These are phyloP conservation scores for Moricandia moricandioides DNA, from an alignment of 345 rosid species.

Conservation along the genomic window DNA sequence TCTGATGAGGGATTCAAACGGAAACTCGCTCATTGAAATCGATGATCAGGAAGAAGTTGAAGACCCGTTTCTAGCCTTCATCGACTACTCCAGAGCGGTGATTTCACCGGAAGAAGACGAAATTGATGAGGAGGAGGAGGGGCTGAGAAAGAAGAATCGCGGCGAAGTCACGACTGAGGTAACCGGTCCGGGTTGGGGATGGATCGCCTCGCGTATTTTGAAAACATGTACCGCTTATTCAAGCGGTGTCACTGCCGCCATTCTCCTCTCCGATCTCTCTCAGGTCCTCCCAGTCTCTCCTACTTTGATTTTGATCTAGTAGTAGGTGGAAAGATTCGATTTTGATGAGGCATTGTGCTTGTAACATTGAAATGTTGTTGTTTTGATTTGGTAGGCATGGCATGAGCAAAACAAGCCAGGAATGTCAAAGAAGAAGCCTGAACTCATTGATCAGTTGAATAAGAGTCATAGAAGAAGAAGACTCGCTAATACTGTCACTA, in stretches of 20 bases:
- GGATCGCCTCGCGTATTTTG: slow-evolving; percentile 74
- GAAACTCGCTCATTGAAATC: slow-evolving; percentile 41
- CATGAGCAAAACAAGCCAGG: slow-evolving; percentile 60
- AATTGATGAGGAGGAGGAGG: slow-evolving; percentile 9
- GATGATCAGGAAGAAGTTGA: slow-evolving; percentile 30
- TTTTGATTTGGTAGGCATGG: slow-evolving; percentile 51
- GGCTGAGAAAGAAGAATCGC: neutral
- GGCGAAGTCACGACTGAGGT: slow-evolving; percentile 26
- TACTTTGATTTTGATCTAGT: neutral
- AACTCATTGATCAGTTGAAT: slow-evolving; percentile 56
- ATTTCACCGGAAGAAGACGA: slow-evolving; percentile 48
- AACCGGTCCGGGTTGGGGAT: slow-evolving; percentile 72
- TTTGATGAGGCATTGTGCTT: slow-evolving; percentile 8
- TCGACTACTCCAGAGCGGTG: slow-evolving; percentile 64
- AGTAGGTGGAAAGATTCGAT: neutral
- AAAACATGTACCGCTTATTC: slow-evolving; percentile 80
- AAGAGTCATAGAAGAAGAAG: slow-evolving; percentile 64
- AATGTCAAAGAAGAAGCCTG: slow-evolving; percentile 64
- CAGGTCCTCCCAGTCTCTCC: slow-evolving; percentile 48
- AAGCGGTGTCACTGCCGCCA: slow-evolving; percentile 88
- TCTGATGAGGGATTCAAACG: slow-evolving; percentile 13
- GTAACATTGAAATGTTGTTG: neutral
- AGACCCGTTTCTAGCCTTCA: slow-evolving; percentile 71
- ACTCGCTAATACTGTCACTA: slow-evolving; percentile 66
- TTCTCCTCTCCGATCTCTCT: slow-evolving; percentile 76